Base-by-base conservation (phyloP, 495 filamentous ascomycete genomes). In the Aspergillus biplanus region DNA sequence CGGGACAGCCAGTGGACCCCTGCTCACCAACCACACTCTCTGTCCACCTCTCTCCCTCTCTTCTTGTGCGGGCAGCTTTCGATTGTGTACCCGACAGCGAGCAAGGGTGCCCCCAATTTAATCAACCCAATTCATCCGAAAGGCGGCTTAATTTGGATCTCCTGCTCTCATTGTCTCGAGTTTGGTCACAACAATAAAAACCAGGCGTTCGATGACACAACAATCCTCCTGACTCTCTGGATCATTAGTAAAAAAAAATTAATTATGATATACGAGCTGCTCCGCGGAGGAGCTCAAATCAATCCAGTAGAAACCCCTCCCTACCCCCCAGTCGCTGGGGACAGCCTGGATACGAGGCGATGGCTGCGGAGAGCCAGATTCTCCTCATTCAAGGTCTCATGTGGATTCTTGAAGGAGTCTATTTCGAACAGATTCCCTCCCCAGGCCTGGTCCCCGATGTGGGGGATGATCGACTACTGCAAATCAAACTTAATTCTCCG, bases 381-480 rank as follows among this genome's bases (percentile, higher is more conserved):
- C 52, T 37, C 42, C 27, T 56, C 13, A 62, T 62, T 56, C 37
- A 44, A 55, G 27, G 21, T 31, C 44, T 54, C 7, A 32, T 35
- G 27, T 34, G 33, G 27, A 12, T 21, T 31, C 11, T 27, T 50
- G 21, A 18, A 7, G 16, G 16, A 21, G 47, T 50, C n/a, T 7
- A 27, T 27, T 50, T 50, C 16, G 47, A 50, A 54, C 52, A 33
- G 27, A 56, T 56, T 37, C 18, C 33, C 47, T 42, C 61, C 60
- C 61, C 61, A 63, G 61, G 42, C 52, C 49, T n/a, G n/a, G n/a
- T 62, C 16, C 16, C 9, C n/a, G 27, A n/a, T 62, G 53, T 57
- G 60, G 53, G 60, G 60, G 52, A 50, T 49, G 52, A 63, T 63
- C 61, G 46, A 21, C 61, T 63, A 50, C 18, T 50, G 53, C 53